Evolutionary conservation across 2,329 filamentous ascomycete genomes (phyloP).

Genomic region (Sporothrix dimorphospora): DNA sequence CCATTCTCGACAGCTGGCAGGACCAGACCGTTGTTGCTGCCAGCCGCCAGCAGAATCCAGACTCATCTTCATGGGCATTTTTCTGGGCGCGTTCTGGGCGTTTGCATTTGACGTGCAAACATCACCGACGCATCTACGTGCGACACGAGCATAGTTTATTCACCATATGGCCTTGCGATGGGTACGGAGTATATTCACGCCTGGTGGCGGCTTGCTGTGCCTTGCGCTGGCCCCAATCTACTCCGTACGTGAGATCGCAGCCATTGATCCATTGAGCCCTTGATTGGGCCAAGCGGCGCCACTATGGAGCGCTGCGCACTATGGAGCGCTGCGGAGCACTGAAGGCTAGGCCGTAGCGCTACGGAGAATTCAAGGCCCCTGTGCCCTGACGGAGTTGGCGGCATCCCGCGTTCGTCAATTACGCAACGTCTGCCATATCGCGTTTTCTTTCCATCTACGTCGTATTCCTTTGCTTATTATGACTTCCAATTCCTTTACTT

Average conservation of each 20-base stretch:
- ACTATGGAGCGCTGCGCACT: not conserved
- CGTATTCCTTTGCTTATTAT: not conserved
- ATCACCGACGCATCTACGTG: not conserved
- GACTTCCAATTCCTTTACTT: not conserved
- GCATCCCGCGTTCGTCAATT: not conserved
- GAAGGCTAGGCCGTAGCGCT: not conserved
- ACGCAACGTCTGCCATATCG: not conserved
- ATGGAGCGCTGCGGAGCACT: not conserved
- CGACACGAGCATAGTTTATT: not conserved
- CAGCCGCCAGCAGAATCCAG: not conserved
- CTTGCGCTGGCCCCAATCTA: not conserved
- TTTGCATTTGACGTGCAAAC: not conserved
- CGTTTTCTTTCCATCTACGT: not conserved
- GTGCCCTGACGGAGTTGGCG: slow-evolving; percentile 1
- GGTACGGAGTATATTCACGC: not conserved
- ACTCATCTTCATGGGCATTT: not conserved
- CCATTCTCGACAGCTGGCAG: not conserved
- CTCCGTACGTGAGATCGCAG: not conserved
- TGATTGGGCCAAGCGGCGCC: not conserved
- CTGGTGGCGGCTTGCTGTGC: not conserved
- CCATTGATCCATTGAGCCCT: not conserved
- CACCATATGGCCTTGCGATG: not conserved
- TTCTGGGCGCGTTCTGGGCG: not conserved
- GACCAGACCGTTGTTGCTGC: not conserved
- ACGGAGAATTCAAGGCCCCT: not conserved